phyloP scores from a whole-genome alignment of 2,329 filamentous ascomycete genomes.

The Penicillium concentricum region DNA sequence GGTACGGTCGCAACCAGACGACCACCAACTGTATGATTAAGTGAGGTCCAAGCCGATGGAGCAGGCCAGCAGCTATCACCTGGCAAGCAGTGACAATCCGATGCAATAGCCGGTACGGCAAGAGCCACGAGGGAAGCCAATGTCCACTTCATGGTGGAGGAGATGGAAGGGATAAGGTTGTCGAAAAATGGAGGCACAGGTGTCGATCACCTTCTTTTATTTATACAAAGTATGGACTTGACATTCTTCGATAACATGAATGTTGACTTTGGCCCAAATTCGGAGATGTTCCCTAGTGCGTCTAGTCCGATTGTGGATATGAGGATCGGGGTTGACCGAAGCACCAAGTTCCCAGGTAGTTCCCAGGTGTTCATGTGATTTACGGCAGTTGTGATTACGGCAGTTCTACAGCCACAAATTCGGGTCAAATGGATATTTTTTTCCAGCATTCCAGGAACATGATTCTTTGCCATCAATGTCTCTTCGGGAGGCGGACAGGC shows the following conservation, averaged over 20 bases:
- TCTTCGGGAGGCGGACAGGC: background rate
- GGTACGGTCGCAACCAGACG: constrained; percentile 41
- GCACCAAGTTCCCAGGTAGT: background rate
- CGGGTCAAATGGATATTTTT: background rate
- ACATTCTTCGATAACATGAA: background rate
- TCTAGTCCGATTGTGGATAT: constrained; percentile 8
- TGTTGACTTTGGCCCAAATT: background rate
- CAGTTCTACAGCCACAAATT: background rate
- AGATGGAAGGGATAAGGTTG: background rate
- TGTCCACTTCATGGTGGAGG: constrained; percentile 28
- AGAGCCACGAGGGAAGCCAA: constrained; percentile 15
- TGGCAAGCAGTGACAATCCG: constrained; percentile 31
- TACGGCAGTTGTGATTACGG: background rate
- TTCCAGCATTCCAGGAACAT: background rate
- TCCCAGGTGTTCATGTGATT: background rate
- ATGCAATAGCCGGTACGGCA: constrained; percentile 10
- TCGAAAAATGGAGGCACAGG: constrained; percentile 1
- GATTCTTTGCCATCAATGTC: background rate
- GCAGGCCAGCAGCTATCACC: constrained; percentile 41
- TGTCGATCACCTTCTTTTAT: constrained; percentile 9
- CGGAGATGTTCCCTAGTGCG: constrained; percentile 27
- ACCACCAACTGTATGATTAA: constrained; percentile 41
- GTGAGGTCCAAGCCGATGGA: constrained; percentile 29
- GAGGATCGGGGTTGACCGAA: background rate
- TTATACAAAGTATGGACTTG: background rate